Conservation (phyloP, 768 basidiomycete species). For the Lanmaoa pseudosensibilis region DNA sequence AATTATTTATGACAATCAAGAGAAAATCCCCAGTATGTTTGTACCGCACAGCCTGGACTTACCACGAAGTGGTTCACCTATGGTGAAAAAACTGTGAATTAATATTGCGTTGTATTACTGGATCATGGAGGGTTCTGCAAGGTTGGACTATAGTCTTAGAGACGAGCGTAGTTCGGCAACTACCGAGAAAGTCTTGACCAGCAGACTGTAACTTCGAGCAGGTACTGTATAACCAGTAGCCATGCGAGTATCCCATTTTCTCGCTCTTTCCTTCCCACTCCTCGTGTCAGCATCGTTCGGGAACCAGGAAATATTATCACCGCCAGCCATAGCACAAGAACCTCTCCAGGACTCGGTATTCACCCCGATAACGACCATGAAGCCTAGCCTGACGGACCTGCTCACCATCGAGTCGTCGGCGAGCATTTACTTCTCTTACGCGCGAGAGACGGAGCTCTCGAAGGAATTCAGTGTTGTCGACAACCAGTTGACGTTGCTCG, state of each 20-base stretch:
- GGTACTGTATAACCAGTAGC: not conserved
- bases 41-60: no score
- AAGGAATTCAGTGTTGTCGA: slow-evolving; percentile 39
- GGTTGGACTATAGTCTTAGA: no score
- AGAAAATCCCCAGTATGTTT: no score
- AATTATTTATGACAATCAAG: no score
- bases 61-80: no score
- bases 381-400: slow-evolving; percentile 69
- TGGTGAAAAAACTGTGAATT: no score
- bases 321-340: slow-evolving; percentile 16
- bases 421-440: slow-evolving; percentile 85
- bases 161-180: slow-evolving; percentile 3
- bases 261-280: slow-evolving; percentile 31
- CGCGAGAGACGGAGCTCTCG: slow-evolving; percentile 68
- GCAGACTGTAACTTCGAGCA: no score
- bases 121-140: no score
- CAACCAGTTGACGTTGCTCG: slow-evolving; percentile 58
- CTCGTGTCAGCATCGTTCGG: slow-evolving; percentile 30
- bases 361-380: slow-evolving; percentile 40
- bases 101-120: no score
- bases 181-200: not conserved
- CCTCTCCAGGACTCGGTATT: slow-evolving; percentile 12
- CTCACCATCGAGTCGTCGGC: slow-evolving; percentile 73
- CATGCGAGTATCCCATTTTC: slow-evolving; percentile 22
- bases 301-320: slow-evolving; percentile 29